Conservation (phyloP, 805 yeast species). For the Tetrapisispora arboricola region DNA sequence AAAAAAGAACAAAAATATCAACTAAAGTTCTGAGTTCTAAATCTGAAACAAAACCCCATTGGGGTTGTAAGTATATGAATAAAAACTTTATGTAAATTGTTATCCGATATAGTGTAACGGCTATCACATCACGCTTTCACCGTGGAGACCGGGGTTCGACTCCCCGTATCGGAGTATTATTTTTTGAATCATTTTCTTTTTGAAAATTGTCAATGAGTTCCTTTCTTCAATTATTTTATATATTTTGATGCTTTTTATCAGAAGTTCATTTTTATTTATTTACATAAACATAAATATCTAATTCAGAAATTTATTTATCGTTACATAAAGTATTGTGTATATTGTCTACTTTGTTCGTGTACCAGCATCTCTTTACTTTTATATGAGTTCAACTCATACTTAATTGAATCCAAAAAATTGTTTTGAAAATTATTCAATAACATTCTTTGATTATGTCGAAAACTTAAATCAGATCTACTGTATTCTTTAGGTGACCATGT, state of each 20-base stretch:
- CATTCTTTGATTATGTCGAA: constrained; percentile 7
- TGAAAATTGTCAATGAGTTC: too few relatives aligned
- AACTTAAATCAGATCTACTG: constrained; percentile 19
- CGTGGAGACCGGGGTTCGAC: constrained; percentile 6
- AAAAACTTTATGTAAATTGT: background rate
- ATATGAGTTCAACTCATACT: constrained; percentile 53
- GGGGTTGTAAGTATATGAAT: too few relatives aligned
- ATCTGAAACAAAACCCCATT: too few relatives aligned
- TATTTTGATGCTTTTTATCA: background rate
- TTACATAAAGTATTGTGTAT: constrained; percentile 51
- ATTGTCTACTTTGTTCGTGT: constrained; percentile 46
- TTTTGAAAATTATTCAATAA: constrained; percentile 8
- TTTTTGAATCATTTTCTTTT: background rate
- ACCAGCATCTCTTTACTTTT: constrained; percentile 60
- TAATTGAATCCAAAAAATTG: constrained; percentile 31
- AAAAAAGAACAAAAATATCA: too few relatives aligned
- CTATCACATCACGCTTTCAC: constrained; percentile 5
- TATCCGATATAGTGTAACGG: constrained; percentile 5
- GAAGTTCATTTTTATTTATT: background rate
- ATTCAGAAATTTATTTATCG: background rate
- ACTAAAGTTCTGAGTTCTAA: too few relatives aligned
- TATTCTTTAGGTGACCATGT: constrained; percentile 24
- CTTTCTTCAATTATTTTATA: background rate
- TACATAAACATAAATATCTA: background rate
- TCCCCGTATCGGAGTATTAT: constrained; percentile 5